phyloP scores from a whole-genome alignment of 208 protist species.

The Porcisia deanei region DNA sequence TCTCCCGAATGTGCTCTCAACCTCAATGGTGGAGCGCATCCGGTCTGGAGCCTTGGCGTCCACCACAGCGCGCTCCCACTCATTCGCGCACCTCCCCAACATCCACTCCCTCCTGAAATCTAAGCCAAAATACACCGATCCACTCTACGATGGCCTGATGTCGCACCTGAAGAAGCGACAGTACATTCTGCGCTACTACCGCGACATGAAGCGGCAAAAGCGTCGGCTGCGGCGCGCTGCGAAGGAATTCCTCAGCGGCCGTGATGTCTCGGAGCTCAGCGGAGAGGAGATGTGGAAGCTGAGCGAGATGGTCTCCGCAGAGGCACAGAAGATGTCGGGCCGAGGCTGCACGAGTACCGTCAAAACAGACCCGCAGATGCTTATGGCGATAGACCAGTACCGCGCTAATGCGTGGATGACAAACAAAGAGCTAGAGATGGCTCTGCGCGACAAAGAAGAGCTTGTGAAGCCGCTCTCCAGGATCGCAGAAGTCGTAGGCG shows the following conservation, averaged over 20 bases:
- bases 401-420: constrained; percentile 91
- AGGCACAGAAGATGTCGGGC: constrained; percentile 42
- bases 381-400: constrained; percentile 79
- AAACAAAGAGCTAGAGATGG: constrained; percentile 37
- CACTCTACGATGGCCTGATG: constrained; percentile 49
- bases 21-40: constrained; percentile 36
- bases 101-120: constrained; percentile 67
- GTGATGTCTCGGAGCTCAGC: constrained; percentile 52
- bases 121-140: constrained; percentile 45
- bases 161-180: constrained; percentile 61
- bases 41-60: constrained; percentile 44
- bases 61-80: constrained; percentile 47
- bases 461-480: constrained; percentile 38
- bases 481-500: constrained; percentile 65
- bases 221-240: constrained; percentile 36
- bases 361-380: constrained; percentile 74
- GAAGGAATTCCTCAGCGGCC: constrained; percentile 48
- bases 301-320: constrained; percentile 52
- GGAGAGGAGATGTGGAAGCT: constrained; percentile 77
- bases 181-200: constrained; percentile 57
- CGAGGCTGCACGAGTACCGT: constrained; percentile 72
- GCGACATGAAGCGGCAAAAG: constrained; percentile 33
- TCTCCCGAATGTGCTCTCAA: constrained; percentile 46
- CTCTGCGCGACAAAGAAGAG: constrained; percentile 34
- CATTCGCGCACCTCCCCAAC: constrained; percentile 67